phyloP scores from a whole-genome alignment of 2,329 filamentous ascomycete species.

The Diplocarpon rosae region DNA sequence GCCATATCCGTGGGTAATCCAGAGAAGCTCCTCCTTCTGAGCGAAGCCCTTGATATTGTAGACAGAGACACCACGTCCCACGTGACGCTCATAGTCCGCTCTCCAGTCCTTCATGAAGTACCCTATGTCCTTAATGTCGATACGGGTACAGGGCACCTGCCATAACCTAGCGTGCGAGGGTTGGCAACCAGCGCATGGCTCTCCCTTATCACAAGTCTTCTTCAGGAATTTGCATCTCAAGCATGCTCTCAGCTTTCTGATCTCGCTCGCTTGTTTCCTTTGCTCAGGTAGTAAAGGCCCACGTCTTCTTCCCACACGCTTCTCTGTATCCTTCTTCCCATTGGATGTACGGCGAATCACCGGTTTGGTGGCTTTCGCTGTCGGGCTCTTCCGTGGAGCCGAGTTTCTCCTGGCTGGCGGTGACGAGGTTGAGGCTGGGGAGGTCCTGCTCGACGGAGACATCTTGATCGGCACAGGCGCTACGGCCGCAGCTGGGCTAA shows the following conservation, averaged over 20 bases:
- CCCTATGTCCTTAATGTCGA: constrained; percentile 96
- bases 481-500: constrained; percentile 58
- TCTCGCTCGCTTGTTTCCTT: constrained; percentile 92
- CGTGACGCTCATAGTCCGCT: constrained; percentile 87
- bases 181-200: constrained; percentile 90
- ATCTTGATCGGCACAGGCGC: constrained; percentile 61
- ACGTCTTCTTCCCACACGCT: constrained; percentile 83
- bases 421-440: constrained; percentile 50
- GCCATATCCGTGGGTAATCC: constrained; percentile 93
- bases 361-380: constrained; percentile 68
- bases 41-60: constrained; percentile 87
- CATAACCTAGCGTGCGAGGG: constrained; percentile 90
- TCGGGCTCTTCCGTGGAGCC: constrained; percentile 51
- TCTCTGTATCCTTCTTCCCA: constrained; percentile 77
- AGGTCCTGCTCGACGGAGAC: constrained; percentile 46
- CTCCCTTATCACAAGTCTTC: constrained; percentile 97
- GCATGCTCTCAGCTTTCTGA: constrained; percentile 87
- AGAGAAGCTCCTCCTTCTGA: constrained; percentile 59
- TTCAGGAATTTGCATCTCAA: constrained; percentile 97
- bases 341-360: constrained; percentile 65
- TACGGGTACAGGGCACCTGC: constrained; percentile 95
- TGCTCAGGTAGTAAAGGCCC: constrained; percentile 88
- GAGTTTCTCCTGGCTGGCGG: constrained; percentile 57
- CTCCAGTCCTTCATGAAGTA: constrained; percentile 99
- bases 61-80: constrained; percentile 76